phyloP scores from a whole-genome alignment of 768 basidiomycete species.

The Tricholoma matsutake region DNA sequence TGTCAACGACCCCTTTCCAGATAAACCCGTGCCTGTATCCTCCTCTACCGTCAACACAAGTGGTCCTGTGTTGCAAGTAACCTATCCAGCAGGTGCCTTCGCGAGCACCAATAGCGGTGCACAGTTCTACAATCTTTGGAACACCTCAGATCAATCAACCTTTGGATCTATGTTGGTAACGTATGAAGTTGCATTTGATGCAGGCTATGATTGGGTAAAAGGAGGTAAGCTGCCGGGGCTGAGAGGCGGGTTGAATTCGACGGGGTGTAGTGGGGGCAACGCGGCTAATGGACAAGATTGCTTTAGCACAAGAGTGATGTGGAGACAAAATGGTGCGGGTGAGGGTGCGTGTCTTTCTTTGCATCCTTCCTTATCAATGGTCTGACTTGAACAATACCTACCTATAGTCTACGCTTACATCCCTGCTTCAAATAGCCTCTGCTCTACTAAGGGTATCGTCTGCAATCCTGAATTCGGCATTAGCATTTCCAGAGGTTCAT shows the following conservation, averaged over 20 bases:
- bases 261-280: slow-evolving; percentile 69
- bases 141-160: slow-evolving; percentile 49
- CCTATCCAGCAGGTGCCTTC: slow-evolving; percentile 61
- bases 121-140: slow-evolving; percentile 70
- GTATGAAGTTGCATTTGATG: slow-evolving; percentile 73
- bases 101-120: slow-evolving; percentile 59
- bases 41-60: slow-evolving; percentile 22
- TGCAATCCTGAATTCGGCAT: slow-evolving; percentile 79
- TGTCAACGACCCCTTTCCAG: slow-evolving; percentile 66
- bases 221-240: slow-evolving; percentile 78
- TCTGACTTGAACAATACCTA: neutral
- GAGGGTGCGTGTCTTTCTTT: slow-evolving; percentile 51
- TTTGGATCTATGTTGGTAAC: slow-evolving; percentile 69
- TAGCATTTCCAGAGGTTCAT: slow-evolving; percentile 67
- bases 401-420: slow-evolving; percentile 77
- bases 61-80: slow-evolving; percentile 54
- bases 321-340: slow-evolving; percentile 59
- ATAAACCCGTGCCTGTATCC: slow-evolving; percentile 33
- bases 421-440: slow-evolving; percentile 59
- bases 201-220: slow-evolving; percentile 65
- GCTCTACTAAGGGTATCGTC: slow-evolving; percentile 47
- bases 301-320: slow-evolving; percentile 76
- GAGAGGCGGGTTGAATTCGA: slow-evolving; percentile 59
- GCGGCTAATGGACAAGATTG: slow-evolving; percentile 63
- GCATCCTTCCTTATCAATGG: neutral